These are phyloP conservation scores for Neopestalotiopsis sp. DNA, from an alignment of 2,329 filamentous ascomycete genomes.

Conservation along the genomic window DNA sequence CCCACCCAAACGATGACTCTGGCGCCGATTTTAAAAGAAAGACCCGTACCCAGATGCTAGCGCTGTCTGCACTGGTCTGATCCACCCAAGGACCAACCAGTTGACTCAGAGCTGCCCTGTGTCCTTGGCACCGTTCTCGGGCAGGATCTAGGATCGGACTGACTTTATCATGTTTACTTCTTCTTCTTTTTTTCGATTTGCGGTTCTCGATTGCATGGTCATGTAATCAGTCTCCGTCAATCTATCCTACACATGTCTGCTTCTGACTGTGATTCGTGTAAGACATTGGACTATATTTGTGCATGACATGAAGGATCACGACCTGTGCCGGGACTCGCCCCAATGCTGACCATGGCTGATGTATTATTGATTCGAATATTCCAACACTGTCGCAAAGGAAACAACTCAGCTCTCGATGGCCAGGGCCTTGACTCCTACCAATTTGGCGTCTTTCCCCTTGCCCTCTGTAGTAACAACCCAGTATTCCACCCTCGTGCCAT, in stretches of 20 bases:
- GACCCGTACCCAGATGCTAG: constrained; percentile 6
- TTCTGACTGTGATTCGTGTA: not conserved
- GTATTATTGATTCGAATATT: not conserved
- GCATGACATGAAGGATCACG: not conserved
- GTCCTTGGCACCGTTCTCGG: not conserved
- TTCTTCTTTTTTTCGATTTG: not conserved
- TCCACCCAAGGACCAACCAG: not conserved
- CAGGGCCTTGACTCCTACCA: constrained; percentile 81
- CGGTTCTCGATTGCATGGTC: no score
- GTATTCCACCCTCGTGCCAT: constrained; percentile 74
- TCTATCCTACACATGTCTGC: not conserved
- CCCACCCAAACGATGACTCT: constrained; percentile 4
- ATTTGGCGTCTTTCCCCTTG: constrained; percentile 58
- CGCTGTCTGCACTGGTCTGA: not conserved
- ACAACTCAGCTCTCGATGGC: constrained; percentile 70
- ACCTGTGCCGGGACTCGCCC: not conserved
- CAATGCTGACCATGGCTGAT: not conserved
- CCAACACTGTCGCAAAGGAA: not conserved
- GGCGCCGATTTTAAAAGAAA: constrained; percentile 2
- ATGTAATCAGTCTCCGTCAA: no score
- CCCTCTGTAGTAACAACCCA: constrained; percentile 74
- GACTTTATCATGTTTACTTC: not conserved
- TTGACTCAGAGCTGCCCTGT: not conserved
- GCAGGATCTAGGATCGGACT: not conserved
- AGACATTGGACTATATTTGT: not conserved